Conservation (phyloP, 176 grass and related monocot genomes). For the Bonia amplexicaulis region DNA sequence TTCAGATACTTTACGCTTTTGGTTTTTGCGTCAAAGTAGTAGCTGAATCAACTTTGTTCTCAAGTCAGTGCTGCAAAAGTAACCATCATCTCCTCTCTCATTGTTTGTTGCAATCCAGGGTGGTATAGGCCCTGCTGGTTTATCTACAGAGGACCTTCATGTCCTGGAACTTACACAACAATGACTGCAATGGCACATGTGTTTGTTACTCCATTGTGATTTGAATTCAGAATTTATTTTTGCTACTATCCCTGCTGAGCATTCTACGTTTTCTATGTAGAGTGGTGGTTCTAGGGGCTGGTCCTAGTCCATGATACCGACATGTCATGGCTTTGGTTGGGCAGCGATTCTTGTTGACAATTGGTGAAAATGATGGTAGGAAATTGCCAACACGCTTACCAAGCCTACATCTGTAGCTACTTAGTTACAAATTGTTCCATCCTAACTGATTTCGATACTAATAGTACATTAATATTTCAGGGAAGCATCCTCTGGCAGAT, state of each 20-base stretch:
- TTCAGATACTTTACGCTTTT: constrained; percentile 56
- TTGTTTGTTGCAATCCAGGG: constrained; percentile 48
- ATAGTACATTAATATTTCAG: too few species aligned
- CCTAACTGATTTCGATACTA: too few species aligned
- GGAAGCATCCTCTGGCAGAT: too few species aligned
- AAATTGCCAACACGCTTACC: too few species aligned
- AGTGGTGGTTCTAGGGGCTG: constrained; percentile 92
- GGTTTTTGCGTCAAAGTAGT: background rate
- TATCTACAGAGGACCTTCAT: constrained; percentile 96
- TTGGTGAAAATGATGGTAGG: too few species aligned
- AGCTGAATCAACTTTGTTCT: background rate
- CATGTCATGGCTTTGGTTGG: too few species aligned
- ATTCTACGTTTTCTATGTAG: constrained; percentile 41
- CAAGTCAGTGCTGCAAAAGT: background rate
- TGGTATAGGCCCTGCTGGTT: constrained; percentile 92
- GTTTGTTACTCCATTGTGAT: constrained; percentile 3
- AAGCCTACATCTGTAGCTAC: too few species aligned
- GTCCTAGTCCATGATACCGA: constrained; percentile 82
- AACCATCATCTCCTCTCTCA: background rate
- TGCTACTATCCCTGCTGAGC: background rate
- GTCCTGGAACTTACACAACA: constrained; percentile 91
- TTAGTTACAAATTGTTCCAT: too few species aligned
- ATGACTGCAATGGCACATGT: constrained; percentile 91
- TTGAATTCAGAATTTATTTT: background rate
- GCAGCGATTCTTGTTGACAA: too few species aligned